Base-by-base conservation (phyloP, 257 asterid genomes). In the Primulina huaijiensis region DNA sequence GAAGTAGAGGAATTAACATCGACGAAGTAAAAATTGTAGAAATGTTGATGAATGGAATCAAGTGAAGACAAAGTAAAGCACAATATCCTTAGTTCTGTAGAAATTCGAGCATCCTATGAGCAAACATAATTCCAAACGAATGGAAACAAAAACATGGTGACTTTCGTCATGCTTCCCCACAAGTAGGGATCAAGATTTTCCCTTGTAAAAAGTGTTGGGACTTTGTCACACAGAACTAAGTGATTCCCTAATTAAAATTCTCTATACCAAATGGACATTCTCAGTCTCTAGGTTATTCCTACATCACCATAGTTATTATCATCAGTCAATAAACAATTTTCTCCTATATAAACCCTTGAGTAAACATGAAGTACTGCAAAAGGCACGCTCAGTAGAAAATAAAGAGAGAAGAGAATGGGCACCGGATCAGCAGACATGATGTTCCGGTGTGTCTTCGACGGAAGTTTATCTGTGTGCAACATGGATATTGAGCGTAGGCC, bases 401-500 rank as follows among this genome's bases (percentile, higher is more conserved):
- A 55, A 65, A 62, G 50, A 72, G 31, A 29, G 67, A 38, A 57
- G 10, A 62, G 57, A 62, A 84, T 84, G 87, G 72, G 79, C 62
- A 71, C 65, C 68, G 68, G 58, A 79, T 81, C 82, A 70, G 78
- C 77, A 9, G 76, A 65, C 61, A 2, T 71, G 55, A 65, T 77
- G 74, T 19, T 80, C 31, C 71, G 69, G 19, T 69, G 78, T 71
- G 76, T 72, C 63, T 33, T 76, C 16, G 56, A 66, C 21, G 85
- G 85, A 69, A 69, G 81, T 73, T 73, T 77, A 63, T 75, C 79
- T 3, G 53, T 76, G 79, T 34, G 43, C 0, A 85, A 82, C 80
- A 77, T 23, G 74, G 74, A 71, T 31, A 70, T 78, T 6, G 83
- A 86, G 68, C 62, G 83, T 7, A 75, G 84, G 62, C 86, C 87